Base-by-base conservation (phyloP, 805 yeast species). In the Candida hispaniensis region DNA sequence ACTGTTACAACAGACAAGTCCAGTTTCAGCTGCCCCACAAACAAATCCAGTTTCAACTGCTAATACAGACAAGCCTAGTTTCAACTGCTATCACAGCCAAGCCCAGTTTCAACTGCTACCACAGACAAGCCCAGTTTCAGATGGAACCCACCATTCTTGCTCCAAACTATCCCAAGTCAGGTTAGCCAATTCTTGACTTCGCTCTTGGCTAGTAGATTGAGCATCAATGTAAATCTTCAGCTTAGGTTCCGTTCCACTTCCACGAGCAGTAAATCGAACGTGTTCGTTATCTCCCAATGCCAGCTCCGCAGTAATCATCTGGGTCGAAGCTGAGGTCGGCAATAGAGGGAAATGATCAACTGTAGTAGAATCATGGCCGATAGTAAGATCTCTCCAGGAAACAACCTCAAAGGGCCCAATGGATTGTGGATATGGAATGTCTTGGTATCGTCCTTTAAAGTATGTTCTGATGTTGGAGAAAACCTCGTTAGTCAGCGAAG, bases 191-290 rank as follows among this genome's bases (percentile, higher is more conserved):
- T 26, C 41, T 0, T 46, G 41, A 0, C 94, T 80, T 3, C 55
- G 50, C 0, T 41, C 49, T 26, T 67, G 79, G 6, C 60, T 53
- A 0, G 43, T 32, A 0, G 82, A 66, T 25, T 56, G 56, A 0
- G 93, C 91, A 51, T 88, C 98, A 19, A 88, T 75, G 57, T 88
- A 88, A 1, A 88, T 80, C 55, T 88, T 88, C 44, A 88, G 62
- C 53, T 88, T 88, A 2, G 96, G 96, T 54, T 88, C 98, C 0
- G 98, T 88, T 7, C 98, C 98, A 3, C 94, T 82, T 0, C 96
- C 96, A 35, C 98, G 67, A 32, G 81, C 74, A 0, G 97, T 86
- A 50, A 86, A 75, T 20, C 93, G 59, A 2, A 82, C 73, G 13
- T 44, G 44, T 25, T 63, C 69, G 10, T 44, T 41, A 4, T 41